These are phyloP conservation scores for Boletus smithii DNA, from an alignment of 1,284 basidiomycete species.

Conservation along the genomic window DNA sequence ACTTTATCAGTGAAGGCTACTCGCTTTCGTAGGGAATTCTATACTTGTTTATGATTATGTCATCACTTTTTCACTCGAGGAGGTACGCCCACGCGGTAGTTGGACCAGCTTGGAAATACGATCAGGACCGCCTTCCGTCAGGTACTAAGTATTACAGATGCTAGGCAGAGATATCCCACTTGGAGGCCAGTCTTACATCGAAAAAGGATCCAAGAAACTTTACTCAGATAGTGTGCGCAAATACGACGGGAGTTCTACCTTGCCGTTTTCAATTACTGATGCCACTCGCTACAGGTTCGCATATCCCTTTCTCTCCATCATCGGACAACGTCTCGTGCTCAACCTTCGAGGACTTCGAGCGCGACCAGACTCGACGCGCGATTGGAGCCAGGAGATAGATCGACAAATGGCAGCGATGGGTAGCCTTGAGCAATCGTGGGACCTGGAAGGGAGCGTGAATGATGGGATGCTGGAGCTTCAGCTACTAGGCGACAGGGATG, in stretches of 20 bases:
- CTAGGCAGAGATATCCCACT: no score
- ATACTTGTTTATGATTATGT: background rate
- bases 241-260: background rate
- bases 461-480: background rate
- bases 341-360: slow-evolving; percentile 15
- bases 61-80: background rate
- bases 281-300: background rate
- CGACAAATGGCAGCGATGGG: slow-evolving; percentile 12
- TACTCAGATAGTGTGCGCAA: background rate
- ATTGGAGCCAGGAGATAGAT: slow-evolving; percentile 16
- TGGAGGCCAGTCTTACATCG: no score
- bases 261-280: slow-evolving; percentile 4
- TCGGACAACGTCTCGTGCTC: slow-evolving; percentile 19
- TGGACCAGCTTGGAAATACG: no score
- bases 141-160: background rate
- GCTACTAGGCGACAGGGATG: background rate
- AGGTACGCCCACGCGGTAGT: background rate
- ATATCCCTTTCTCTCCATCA: background rate
- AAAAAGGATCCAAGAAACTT: slow-evolving; percentile 9
- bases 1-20: background rate
- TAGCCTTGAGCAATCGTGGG: background rate
- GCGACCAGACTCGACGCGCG: background rate
- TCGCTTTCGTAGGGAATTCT: background rate
- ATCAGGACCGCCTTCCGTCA: background rate
- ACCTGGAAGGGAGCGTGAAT: background rate